phyloP scores from a whole-genome alignment of 2,329 filamentous ascomycete species.

The Aureobasidium lini region DNA sequence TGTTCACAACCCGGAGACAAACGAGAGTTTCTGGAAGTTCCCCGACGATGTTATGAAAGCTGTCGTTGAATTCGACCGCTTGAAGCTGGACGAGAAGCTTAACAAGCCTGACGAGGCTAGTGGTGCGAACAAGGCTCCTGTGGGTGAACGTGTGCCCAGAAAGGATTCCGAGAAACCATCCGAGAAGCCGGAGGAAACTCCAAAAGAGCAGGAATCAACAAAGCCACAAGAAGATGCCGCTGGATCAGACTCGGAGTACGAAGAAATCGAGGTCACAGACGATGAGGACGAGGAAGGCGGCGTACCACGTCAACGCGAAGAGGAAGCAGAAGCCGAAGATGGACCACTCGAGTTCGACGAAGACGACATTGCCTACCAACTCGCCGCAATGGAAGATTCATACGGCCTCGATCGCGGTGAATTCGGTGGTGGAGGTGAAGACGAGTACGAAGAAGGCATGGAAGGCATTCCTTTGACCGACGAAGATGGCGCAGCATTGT shows the following conservation, averaged over 20 bases:
- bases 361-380: conserved; percentile 86
- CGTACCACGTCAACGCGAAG: conserved; percentile 37
- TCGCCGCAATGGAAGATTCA: conserved; percentile 82
- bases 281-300: conserved; percentile 39
- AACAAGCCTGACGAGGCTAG: conserved; percentile 32
- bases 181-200: conserved; percentile 18
- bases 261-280: conserved; percentile 67
- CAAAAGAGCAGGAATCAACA: not conserved
- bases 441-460: conserved; percentile 60
- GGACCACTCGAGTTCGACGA: conserved; percentile 74
- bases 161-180: conserved; percentile 26
- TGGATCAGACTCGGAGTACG: conserved; percentile 50
- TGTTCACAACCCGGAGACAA: conserved; percentile 78
- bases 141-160: conserved; percentile 16
- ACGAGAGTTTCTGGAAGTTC: conserved; percentile 91
- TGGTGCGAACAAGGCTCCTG: conserved; percentile 10
- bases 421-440: conserved; percentile 55
- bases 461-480: conserved; percentile 64
- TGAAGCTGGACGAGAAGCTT: conserved; percentile 61
- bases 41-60: conserved; percentile 78
- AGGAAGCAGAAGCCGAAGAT: conserved; percentile 36
- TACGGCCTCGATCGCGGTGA: conserved; percentile 71
- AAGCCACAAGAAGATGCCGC: conserved; percentile 21
- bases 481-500: conserved; percentile 68
- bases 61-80: conserved; percentile 56